phyloP scores from a whole-genome alignment of 768 basidiomycete genomes.

The Filobasidium wieringae region DNA sequence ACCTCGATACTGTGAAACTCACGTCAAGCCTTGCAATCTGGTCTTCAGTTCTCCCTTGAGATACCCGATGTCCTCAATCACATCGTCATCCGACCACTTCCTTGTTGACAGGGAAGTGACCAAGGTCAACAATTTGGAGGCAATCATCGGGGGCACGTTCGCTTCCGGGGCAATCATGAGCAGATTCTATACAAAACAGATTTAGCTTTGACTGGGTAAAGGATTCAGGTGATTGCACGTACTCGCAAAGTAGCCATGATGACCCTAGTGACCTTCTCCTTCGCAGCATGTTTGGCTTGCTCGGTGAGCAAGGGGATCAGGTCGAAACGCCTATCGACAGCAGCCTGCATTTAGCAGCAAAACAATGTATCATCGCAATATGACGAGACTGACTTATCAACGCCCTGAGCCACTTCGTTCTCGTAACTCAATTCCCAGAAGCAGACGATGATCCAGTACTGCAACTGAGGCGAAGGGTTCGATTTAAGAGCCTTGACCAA shows the following conservation, averaged over 20 bases:
- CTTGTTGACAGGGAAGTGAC: slow-evolving; percentile 67
- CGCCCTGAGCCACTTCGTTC: slow-evolving; percentile 64
- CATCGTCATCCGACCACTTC: slow-evolving; percentile 92
- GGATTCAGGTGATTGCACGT: slow-evolving; percentile 11
- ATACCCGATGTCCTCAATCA: slow-evolving; percentile 80
- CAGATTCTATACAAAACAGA: slow-evolving; percentile 54
- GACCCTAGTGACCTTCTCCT: slow-evolving; percentile 93
- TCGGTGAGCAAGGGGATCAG: slow-evolving; percentile 72
- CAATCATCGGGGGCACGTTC: slow-evolving; percentile 90
- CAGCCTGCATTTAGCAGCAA: neutral
- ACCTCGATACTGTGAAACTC: slow-evolving; percentile 27
- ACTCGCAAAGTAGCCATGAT: slow-evolving; percentile 85
- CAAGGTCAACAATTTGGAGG: slow-evolving; percentile 73
- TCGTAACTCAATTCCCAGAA: slow-evolving; percentile 93
- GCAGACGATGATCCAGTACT: slow-evolving; percentile 84
- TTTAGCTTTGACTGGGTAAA: neutral
- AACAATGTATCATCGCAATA: neutral
- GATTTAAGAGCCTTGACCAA: slow-evolving; percentile 70
- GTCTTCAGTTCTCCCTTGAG: slow-evolving; percentile 72
- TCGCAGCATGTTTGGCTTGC: slow-evolving; percentile 76
- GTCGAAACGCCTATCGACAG: slow-evolving; percentile 64
- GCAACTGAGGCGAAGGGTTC: slow-evolving; percentile 80
- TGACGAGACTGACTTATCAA: slow-evolving; percentile 60
- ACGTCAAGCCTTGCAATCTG: slow-evolving; percentile 85
- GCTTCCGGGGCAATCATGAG: slow-evolving; percentile 71